Evolutionary conservation across 2,329 filamentous ascomycete species (phyloP).

Genomic region (Remersonia thermophila): DNA sequence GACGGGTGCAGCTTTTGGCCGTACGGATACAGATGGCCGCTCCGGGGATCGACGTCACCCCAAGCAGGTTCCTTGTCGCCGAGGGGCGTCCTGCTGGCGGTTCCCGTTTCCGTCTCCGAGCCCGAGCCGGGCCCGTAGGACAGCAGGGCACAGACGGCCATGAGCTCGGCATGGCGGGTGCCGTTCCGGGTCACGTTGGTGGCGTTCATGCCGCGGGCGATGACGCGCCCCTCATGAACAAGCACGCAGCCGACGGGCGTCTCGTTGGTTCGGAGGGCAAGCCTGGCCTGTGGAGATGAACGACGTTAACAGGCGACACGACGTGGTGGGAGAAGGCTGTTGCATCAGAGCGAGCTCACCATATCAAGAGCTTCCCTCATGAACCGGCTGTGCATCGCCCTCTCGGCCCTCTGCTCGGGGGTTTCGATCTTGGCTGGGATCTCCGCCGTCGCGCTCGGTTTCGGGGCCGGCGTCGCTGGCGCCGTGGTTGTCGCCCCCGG

Average conservation of each 20-base stretch:
- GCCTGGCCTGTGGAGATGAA: slow-evolving; percentile 51
- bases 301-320: not conserved
- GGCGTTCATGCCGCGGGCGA: slow-evolving; percentile 90
- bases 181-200: slow-evolving; percentile 86
- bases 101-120: slow-evolving; percentile 10
- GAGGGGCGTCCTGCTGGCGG: too few relatives aligned
- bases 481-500: too few relatives aligned
- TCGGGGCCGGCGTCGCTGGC: too few relatives aligned
- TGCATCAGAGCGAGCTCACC: slow-evolving; percentile 39
- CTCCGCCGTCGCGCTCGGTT: slow-evolving; percentile 7
- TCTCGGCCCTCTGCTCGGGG: slow-evolving; percentile 23
- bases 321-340: not conserved
- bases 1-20: slow-evolving; percentile 45
- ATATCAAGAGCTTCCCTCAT: slow-evolving; percentile 80
- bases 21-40: slow-evolving; percentile 48
- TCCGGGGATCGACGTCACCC: slow-evolving; percentile 40
- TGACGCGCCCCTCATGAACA: slow-evolving; percentile 64
- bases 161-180: slow-evolving; percentile 89
- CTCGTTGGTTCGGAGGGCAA: slow-evolving; percentile 75
- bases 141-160: slow-evolving; percentile 56
- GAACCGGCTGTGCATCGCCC: slow-evolving; percentile 43
- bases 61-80: slow-evolving; percentile 27
- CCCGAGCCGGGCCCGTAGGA: slow-evolving; percentile 27
- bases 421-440: slow-evolving; percentile 11
- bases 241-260: slow-evolving; percentile 95